These are phyloP conservation scores for Tylopilus intermedius DNA, from an alignment of 768 basidiomycete species.

Conservation along the genomic window DNA sequence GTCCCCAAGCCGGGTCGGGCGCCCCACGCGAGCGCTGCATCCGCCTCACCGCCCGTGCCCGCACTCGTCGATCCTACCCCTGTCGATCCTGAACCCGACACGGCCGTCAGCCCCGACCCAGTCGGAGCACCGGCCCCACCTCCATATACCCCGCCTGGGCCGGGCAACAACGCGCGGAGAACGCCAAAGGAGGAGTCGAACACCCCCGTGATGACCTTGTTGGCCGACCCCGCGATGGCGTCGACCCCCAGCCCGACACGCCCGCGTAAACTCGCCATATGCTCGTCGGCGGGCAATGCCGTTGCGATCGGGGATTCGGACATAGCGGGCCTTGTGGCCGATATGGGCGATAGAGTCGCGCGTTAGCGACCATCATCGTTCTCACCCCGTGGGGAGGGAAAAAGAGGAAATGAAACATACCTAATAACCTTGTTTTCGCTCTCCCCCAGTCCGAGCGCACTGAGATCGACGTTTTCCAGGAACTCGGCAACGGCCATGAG, in stretches of 20 bases:
- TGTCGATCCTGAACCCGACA: neutral
- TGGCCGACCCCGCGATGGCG: slow-evolving; percentile 76
- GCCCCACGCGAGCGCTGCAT: slow-evolving; percentile 19
- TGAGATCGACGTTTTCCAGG: slow-evolving; percentile 89
- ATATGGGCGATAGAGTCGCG: slow-evolving; percentile 62
- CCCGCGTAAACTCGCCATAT: slow-evolving; percentile 53
- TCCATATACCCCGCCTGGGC: slow-evolving; percentile 13
- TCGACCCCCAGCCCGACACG: slow-evolving; percentile 79
- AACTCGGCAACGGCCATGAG: slow-evolving; percentile 95
- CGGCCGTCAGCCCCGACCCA: neutral
- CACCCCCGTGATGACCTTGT: slow-evolving; percentile 73
- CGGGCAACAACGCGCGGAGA: slow-evolving; percentile 69
- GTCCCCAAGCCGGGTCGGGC: slow-evolving; percentile 57
- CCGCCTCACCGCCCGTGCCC: neutral
- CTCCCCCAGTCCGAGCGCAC: slow-evolving; percentile 58
- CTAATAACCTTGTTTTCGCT: slow-evolving; percentile 50
- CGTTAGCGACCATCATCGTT: too few relatives aligned
- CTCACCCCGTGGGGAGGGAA: too few relatives aligned
- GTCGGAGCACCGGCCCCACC: neutral
- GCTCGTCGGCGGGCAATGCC: slow-evolving; percentile 41
- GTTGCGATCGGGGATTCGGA: slow-evolving; percentile 39
- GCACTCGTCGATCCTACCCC: neutral
- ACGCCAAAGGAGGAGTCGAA: slow-evolving; percentile 90
- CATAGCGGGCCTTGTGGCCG: slow-evolving; percentile 50
- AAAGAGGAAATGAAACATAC: slow-evolving; percentile 30